Conservation (phyloP, 2,329 filamentous ascomycete genomes). For the Sclerotinia subarctica region DNA sequence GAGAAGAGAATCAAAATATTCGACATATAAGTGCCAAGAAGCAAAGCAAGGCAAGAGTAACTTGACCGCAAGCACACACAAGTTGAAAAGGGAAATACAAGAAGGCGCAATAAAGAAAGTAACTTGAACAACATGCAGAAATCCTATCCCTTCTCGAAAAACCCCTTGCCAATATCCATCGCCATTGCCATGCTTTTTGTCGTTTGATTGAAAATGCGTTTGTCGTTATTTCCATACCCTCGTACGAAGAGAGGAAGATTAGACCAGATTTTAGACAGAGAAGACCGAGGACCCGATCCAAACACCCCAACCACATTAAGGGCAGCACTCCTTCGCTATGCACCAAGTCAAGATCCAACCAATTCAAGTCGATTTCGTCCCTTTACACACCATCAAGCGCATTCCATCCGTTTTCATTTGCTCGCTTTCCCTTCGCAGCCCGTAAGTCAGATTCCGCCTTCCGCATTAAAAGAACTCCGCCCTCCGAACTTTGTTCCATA, state of each 20-base stretch:
- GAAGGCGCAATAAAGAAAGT: conserved; percentile 9
- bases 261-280: conserved; percentile 19
- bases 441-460: conserved; percentile 33
- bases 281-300: conserved; percentile 25
- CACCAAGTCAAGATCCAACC: conserved; percentile 29
- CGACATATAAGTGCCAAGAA: conserved; percentile 15
- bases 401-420: conserved; percentile 23
- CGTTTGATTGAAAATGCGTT: conserved; percentile 17
- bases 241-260: conserved; percentile 13
- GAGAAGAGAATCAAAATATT: conserved; percentile 17
- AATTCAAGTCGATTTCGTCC: conserved; percentile 19
- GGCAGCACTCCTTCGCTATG: conserved; percentile 34
- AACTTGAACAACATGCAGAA: conserved; percentile 18
- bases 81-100: conserved; percentile 15
- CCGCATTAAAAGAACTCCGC: conserved; percentile 41
- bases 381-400: conserved; percentile 25
- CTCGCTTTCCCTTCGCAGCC: conserved; percentile 24
- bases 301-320: conserved; percentile 25
- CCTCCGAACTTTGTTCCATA: conserved; percentile 30
- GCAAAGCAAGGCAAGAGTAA: conserved; percentile 8
- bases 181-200: conserved; percentile 24
- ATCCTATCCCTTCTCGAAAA: conserved; percentile 17
- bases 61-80: conserved; percentile 12
- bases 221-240: conserved; percentile 16
- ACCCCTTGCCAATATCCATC: conserved; percentile 19